Percentiles rank a stretch among this genome's conserved stretches.
Evolutionary conservation across 2,329 filamentous ascomycete species (phyloP).

Genomic region (Diplocarpon mali): DNA sequence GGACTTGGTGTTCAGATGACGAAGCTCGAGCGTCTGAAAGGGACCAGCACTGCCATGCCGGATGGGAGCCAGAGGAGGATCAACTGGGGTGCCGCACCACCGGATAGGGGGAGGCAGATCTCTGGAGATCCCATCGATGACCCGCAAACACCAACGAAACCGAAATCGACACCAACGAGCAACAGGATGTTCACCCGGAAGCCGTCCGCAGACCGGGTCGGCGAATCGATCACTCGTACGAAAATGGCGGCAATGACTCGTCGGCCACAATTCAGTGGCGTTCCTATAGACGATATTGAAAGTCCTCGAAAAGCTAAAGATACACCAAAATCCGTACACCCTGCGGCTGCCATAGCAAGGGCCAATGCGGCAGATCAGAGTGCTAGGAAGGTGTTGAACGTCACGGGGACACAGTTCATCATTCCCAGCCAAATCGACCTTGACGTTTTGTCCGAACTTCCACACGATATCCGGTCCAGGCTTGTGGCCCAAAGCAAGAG

Average conservation of each 20-base stretch:
- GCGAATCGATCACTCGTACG: constrained; percentile 21
- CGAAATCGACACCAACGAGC: constrained; percentile 22
- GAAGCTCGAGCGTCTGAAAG: constrained; percentile 72
- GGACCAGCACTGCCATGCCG: constrained; percentile 36
- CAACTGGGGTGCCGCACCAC: constrained; percentile 48
- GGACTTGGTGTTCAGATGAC: constrained; percentile 90
- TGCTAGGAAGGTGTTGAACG: constrained; percentile 61
- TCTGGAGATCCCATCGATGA: constrained; percentile 39
- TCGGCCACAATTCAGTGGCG: constrained; percentile 20
- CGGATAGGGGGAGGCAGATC: constrained; percentile 31
- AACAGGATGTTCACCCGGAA: constrained; percentile 12
- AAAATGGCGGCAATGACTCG: constrained; percentile 14
- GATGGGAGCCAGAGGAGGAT: constrained; percentile 73
- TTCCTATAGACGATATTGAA: constrained; percentile 44
- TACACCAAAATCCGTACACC: constrained; percentile 31
- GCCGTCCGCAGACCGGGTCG: constrained; percentile 13
- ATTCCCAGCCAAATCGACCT: constrained; percentile 76
- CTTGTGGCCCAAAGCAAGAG: constrained; percentile 48
- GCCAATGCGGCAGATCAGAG: constrained; percentile 36
- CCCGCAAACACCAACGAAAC: constrained; percentile 30
- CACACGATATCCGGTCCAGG: constrained; percentile 68
- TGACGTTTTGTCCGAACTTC: constrained; percentile 71
- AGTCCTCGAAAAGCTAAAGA: constrained; percentile 41
- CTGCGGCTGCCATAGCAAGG: constrained; percentile 40
- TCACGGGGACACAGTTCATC: constrained; percentile 82